Base-by-base conservation (phyloP, 495 filamentous ascomycete species). In the Hypoxylon perforatum region DNA sequence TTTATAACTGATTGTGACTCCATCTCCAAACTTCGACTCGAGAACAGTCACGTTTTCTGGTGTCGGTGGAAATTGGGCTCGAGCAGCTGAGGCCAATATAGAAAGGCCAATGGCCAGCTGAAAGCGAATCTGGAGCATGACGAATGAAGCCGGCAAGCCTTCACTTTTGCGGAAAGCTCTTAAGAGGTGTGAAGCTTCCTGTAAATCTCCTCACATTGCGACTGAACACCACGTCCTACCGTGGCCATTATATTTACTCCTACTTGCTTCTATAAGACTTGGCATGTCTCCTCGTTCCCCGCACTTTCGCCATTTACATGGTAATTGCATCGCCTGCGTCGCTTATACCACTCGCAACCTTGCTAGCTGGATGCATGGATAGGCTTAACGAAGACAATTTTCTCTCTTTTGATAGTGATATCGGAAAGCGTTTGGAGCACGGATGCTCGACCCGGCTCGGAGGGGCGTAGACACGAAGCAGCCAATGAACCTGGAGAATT, bases 1-100 rank as follows among this genome's bases (percentile, higher is more conserved):
- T 78, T 89, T 90, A 63, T 89, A 90, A 17, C 85, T 86, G 14
- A 90, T 89, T 36, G 72, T 80, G 1, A 89, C 84, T 5, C 84
- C 87, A 25, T 87, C 76, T 23, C 84, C 77, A 48, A 87, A 84
- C 59, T 84, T 84, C 10, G 86, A 89, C 19, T 87, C 52, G 2
- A 90, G 59, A 7, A 85, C 77, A 17, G 79, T 87, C 30, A 88
- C 62, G 11, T 77, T 80, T 53, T 88, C 80, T 1, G 80, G 84
- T 1, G 74, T 70, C 4, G 86, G 85, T 35, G 87, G 87, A 63
- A 89, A 88, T 54, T 88, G 86, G 7, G 73, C 71, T 30, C 14
- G 59, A 45, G 45, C 45, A 17, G 44, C 39, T 9, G 50, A 23
- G 10, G 56, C 19, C 6, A 67, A 17, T 41, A 42, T n/a, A 8